A percentile compares a stretch with the other conserved stretches of the same genome.
Evolutionary conservation across 2,329 filamentous ascomycete genomes (phyloP).

Genomic region (Colletotrichum sidae): DNA sequence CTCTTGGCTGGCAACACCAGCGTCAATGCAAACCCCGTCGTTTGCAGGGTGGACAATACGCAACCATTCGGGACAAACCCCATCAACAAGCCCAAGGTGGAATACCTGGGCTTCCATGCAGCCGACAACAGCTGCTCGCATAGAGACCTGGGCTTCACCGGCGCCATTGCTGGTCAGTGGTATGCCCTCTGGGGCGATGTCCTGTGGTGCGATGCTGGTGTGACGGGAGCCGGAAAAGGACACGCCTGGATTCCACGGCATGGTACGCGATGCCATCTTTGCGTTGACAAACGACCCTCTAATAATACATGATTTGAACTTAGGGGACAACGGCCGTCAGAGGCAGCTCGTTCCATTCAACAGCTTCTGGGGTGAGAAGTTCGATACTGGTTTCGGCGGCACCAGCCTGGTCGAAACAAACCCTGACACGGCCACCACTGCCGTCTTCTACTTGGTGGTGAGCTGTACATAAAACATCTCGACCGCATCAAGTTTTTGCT

Average conservation of each 20-base stretch:
- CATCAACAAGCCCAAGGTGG: conserved; percentile 44
- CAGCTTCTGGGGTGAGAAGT: conserved; percentile 50
- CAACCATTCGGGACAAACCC: conserved; percentile 50
- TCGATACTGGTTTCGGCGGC: conserved; percentile 51
- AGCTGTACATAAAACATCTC: conserved; percentile 13
- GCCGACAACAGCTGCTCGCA: conserved; percentile 52
- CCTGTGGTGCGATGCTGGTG: conserved; percentile 49
- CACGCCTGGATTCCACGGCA: conserved; percentile 50
- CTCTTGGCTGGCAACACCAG: background rate
- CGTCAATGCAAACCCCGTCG: conserved; percentile 11
- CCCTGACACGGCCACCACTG: conserved; percentile 42
- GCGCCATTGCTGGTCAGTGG: conserved; percentile 50
- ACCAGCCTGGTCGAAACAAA: conserved; percentile 53
- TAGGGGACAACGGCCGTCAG: conserved; percentile 49
- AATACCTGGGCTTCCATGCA: conserved; percentile 50
- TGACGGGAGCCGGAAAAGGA: conserved; percentile 46
- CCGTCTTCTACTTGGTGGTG: conserved; percentile 52
- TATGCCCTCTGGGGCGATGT: conserved; percentile 52
- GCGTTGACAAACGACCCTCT: conserved; percentile 49
- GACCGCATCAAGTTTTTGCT: fast-evolving
- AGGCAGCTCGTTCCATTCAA: conserved; percentile 51
- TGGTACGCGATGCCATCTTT: conserved; percentile 53
- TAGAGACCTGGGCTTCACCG: conserved; percentile 52
- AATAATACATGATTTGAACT: conserved; percentile 49
- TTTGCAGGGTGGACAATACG: conserved; percentile 49